Percentiles rank a stretch among this genome's conserved stretches.
These are phyloP conservation scores for Entomortierella beljakovae DNA, from an alignment of 192 early-diverging fungal genomes.

Conservation along the genomic window DNA sequence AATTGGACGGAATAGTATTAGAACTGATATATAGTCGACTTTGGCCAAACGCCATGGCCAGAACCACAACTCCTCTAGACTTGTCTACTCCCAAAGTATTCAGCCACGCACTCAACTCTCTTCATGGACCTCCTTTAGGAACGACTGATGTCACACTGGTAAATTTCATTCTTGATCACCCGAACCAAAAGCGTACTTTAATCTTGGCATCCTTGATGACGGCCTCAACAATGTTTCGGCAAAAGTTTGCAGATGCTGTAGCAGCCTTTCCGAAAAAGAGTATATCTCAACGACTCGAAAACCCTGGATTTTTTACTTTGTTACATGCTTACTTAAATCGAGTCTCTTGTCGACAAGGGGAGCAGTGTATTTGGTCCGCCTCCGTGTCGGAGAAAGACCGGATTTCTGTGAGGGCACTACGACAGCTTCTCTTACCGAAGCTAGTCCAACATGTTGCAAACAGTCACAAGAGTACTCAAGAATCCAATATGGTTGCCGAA, in stretches of 20 bases:
- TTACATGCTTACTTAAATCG: conserved; percentile 37
- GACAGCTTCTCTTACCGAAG: conserved; percentile 6
- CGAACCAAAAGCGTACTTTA: conserved; percentile 20
- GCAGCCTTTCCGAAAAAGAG: conserved; percentile 3
- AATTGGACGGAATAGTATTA: conserved; percentile 44
- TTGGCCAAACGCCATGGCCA: conserved; percentile 41
- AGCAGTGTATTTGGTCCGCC: conserved; percentile 25
- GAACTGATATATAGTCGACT: conserved; percentile 30
- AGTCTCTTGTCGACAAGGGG: conserved; percentile 1
- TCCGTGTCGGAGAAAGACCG: conserved; percentile 34
- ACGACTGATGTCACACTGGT: conserved; percentile 26
- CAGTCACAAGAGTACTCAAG: conserved; percentile 5
- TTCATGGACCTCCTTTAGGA: conserved; percentile 8
- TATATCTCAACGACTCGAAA: background rate
- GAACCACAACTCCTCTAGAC: conserved; percentile 11
- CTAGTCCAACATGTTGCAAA: conserved; percentile 27
- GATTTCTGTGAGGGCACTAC: conserved; percentile 18
- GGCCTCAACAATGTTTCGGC: conserved; percentile 9
- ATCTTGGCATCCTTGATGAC: conserved; percentile 40
- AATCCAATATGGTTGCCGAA: conserved; percentile 13
- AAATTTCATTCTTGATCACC: conserved; percentile 30
- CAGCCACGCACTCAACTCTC: conserved; percentile 25
- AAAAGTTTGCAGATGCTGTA: conserved; percentile 12
- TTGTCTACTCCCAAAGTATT: conserved; percentile 26
- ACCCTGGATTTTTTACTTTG: conserved; percentile 16